These are phyloP conservation scores for Lactarius sanguifluus DNA, from an alignment of 768 basidiomycete genomes.

Conservation along the genomic window DNA sequence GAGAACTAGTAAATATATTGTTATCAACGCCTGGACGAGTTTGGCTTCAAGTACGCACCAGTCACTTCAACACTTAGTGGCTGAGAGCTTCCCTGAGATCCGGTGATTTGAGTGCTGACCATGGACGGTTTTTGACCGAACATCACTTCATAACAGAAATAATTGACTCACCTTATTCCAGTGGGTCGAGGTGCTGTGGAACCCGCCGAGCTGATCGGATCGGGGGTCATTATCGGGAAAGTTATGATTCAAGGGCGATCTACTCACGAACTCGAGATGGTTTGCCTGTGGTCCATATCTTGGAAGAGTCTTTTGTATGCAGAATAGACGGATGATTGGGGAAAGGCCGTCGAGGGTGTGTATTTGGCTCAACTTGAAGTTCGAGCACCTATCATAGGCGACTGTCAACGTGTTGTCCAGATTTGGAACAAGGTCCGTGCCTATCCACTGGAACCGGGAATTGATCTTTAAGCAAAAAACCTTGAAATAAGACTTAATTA, in stretches of 20 bases:
- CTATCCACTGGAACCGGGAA: too few species aligned
- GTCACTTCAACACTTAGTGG: not conserved
- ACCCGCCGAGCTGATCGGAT: not conserved
- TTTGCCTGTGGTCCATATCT: not conserved
- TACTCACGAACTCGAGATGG: not conserved
- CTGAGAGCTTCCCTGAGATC: not conserved
- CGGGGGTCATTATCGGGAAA: not conserved
- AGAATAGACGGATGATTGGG: not conserved
- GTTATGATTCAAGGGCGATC: not conserved
- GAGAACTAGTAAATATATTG: not conserved
- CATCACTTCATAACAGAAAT: not conserved
- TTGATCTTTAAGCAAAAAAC: too few species aligned
- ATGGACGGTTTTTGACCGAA: not conserved
- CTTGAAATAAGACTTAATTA: too few species aligned
- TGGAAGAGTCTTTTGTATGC: not conserved
- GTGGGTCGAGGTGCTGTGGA: not conserved
- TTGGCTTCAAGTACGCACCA: not conserved
- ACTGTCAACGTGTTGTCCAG: too few species aligned
- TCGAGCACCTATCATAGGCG: not conserved
- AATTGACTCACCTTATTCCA: not conserved
- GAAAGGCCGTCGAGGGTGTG: not conserved
- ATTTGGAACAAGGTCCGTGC: not conserved
- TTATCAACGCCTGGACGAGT: not conserved
- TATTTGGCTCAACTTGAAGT: not conserved
- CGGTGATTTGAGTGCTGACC: not conserved